Conservation (phyloP, 495 filamentous ascomycete species). For the Aspergillus nidulans region DNA sequence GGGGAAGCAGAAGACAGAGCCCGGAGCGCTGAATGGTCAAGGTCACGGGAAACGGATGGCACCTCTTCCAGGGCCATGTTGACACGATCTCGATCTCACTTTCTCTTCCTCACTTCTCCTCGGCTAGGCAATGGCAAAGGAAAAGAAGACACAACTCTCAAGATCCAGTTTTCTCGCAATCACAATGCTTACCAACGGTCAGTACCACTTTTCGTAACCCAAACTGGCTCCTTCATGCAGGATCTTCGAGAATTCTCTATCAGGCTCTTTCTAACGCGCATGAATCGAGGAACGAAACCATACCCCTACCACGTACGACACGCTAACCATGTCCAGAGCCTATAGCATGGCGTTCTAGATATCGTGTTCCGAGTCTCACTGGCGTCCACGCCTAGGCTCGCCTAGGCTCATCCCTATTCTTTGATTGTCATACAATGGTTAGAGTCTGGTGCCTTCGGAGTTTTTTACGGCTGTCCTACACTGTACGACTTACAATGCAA, state of each 20-base stretch:
- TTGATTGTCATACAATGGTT: background rate
- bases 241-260: background rate
- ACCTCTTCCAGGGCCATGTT: conserved; percentile 12
- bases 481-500: background rate
- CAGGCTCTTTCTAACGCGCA: background rate
- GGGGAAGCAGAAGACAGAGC: background rate
- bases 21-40: background rate
- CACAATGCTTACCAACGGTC: background rate
- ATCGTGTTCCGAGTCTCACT: background rate
- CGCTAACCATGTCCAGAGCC: background rate
- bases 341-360: background rate
- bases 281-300: background rate
- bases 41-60: conserved; percentile 1
- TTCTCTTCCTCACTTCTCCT: background rate
- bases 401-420: background rate
- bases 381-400: background rate
- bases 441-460: background rate
- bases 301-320: background rate
- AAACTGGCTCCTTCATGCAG: conserved; percentile 1
- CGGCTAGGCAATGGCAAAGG: background rate
- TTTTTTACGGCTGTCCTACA: conserved; percentile 1
- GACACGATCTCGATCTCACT: background rate
- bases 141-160: background rate
- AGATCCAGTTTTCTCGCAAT: background rate
- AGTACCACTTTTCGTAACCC: background rate